Evolutionary conservation across 2,329 filamentous ascomycete genomes (phyloP), one percentile per base, ranked within the genome.

Genomic region (Fusarium chlamydosporum): DNA sequence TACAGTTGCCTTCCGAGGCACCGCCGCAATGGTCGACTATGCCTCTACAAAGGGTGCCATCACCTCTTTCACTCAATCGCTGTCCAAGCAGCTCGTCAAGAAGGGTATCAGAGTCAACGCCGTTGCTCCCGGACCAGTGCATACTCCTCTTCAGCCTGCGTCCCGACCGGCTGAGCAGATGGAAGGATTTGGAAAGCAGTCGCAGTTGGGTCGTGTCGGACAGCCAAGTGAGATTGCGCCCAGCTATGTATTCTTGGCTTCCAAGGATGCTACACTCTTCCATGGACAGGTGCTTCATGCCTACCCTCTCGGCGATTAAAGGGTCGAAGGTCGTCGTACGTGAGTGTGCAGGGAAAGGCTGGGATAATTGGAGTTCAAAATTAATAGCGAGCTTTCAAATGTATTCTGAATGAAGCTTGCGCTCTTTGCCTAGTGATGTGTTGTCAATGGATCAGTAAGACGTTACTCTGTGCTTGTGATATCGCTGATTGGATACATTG

Each of bases 1-100:
- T 0, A 80, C 84, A 0, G 82, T 84, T n/a, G 82, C 83, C 2
- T 88, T 87, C 76, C 80, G 84, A 57, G 86, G 86, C 2, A 85
- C 83, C 4, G 65, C 75, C 0, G 62, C 74, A 18, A 82, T 87
- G 78, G 75, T 88, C 3, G 87, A 89, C 72, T 89, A 88, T 68
- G 79, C 83, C 4, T 77, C 85, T 1, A 88, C 85, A 7, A 89
- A 89, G 71, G 86, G 85, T 8, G 86, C 86, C 26, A 87, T 89
- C 57, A 80, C 83, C 4, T 82, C 83, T 0, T 88, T 89, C 67
- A 88, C 86, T 1, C 78, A 82, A 13, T 79, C 84, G 7, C 76
- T 89, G 37, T 81, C 85, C 0, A 80, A 84, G 63, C 83, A 88
- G 56, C 76, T 88, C 6, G 78, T 83, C n/a, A 78, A 82, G 2